phyloP scores from a whole-genome alignment of 345 rosid genomes.

The Passiflora organensis region DNA sequence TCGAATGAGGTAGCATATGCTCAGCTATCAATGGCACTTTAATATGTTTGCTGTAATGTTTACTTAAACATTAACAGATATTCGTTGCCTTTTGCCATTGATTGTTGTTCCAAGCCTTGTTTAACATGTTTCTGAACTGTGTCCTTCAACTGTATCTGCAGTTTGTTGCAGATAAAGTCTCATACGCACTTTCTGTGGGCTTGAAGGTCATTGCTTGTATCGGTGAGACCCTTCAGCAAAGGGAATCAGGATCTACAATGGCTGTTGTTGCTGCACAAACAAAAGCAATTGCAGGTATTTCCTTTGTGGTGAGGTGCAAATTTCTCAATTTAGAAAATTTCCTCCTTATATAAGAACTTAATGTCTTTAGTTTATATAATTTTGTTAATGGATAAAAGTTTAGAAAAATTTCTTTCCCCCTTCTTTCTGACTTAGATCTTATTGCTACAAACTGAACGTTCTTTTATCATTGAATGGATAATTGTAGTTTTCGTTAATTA shows the following conservation, averaged over 20 bases:
- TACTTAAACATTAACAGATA: no score
- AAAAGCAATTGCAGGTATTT: conserved; percentile 64
- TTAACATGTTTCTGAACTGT: not conserved
- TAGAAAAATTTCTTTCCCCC: no score
- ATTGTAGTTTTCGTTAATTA: no score
- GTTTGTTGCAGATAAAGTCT: conserved; percentile 69
- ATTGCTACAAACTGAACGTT: no score
- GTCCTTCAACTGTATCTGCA: conserved; percentile 21
- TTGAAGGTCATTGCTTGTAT: conserved; percentile 69
- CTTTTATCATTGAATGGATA: no score
- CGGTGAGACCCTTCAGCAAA: conserved; percentile 74
- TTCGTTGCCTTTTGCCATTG: no score
- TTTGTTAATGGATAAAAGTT: not conserved
- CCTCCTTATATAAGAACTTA: no score
- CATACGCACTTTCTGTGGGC: conserved; percentile 56
- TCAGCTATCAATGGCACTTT: not conserved
- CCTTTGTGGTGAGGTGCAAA: not conserved
- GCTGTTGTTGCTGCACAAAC: conserved; percentile 63
- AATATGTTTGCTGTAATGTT: no score
- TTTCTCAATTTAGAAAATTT: not conserved
- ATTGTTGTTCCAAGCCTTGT: no score
- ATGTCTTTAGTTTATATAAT: no score
- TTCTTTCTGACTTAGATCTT: no score
- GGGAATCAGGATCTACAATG: conserved; percentile 68
- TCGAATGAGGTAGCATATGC: conserved; percentile 39